Evolutionary conservation across 352 stramenopile genomes (phyloP).

Genomic region (Phytophthora pluvialis): DNA sequence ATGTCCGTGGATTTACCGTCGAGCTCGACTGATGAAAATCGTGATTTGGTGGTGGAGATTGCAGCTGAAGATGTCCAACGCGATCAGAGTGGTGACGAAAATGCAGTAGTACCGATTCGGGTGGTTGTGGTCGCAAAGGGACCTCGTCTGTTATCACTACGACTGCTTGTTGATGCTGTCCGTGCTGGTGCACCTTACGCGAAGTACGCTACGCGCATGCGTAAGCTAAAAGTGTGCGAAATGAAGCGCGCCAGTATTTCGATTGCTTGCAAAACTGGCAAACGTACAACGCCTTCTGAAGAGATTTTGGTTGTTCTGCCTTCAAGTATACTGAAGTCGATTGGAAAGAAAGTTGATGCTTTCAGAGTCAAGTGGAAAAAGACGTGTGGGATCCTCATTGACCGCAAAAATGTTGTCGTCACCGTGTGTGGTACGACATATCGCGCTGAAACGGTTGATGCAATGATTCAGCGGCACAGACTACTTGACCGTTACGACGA

Average conservation of each 20-base stretch:
- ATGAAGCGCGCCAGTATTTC: neutral
- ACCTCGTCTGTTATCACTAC: neutral
- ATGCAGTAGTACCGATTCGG: too few species aligned
- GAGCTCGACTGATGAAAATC: too few species aligned
- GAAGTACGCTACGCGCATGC: neutral
- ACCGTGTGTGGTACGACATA: slow-evolving; percentile 5
- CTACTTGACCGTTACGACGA: neutral
- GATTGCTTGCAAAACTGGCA: neutral
- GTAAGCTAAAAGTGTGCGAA: neutral
- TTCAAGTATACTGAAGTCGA: neutral
- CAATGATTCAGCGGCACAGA: slow-evolving; percentile 1
- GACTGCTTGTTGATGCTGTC: neutral
- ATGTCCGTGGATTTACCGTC: too few species aligned
- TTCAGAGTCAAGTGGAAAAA: slow-evolving; percentile 4
- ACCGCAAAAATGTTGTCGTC: neutral
- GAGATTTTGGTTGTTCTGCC: neutral
- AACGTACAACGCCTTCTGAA: neutral
- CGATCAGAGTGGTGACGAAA: too few species aligned
- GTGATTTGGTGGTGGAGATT: too few species aligned
- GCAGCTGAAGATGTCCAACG: too few species aligned
- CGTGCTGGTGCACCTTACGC: neutral
- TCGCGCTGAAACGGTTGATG: neutral
- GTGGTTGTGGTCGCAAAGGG: too few species aligned
- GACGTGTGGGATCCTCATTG: neutral
- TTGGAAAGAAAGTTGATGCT: neutral